phyloP scores from a whole-genome alignment of 1,284 basidiomycete species.

The Cryptococcus sp. region DNA sequence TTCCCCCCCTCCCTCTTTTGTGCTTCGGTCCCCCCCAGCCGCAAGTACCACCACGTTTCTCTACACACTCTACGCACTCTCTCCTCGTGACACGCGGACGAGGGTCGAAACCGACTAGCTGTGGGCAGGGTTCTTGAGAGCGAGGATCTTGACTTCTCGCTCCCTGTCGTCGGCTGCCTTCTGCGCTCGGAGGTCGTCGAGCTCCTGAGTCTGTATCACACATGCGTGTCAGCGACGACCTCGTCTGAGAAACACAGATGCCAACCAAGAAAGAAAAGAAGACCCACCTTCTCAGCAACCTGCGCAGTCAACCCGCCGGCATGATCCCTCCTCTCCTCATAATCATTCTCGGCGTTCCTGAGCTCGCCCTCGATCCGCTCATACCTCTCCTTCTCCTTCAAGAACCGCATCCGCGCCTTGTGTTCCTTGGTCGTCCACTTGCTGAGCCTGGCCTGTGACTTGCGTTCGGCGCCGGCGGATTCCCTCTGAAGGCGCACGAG shows the following conservation, averaged over 20 bases:
- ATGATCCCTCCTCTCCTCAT: conserved; percentile 47
- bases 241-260: not conserved
- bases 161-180: conserved; percentile 35
- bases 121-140: conserved; percentile 49
- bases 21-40: too few species aligned
- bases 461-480: conserved; percentile 47
- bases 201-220: conserved; percentile 44
- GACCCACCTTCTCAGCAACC: conserved; percentile 32
- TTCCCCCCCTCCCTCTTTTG: too few species aligned
- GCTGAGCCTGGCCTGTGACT: conserved; percentile 44
- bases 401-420: conserved; percentile 48
- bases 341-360: conserved; percentile 49
- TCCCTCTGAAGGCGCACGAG: conserved; percentile 47
- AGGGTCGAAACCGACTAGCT: conserved; percentile 23
- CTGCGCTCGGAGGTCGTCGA: conserved; percentile 50
- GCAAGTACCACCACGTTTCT: not conserved
- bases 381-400: conserved; percentile 51
- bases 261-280: not conserved
- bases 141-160: conserved; percentile 48
- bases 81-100: not conserved
- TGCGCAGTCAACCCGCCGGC: conserved; percentile 44
- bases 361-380: conserved; percentile 47
- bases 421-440: conserved; percentile 50
- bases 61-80: not conserved
- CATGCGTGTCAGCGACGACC: not conserved